These are phyloP conservation scores for Rhipidocladum racemiflorum DNA, from an alignment of 176 grass and related monocot species.

Conservation along the genomic window DNA sequence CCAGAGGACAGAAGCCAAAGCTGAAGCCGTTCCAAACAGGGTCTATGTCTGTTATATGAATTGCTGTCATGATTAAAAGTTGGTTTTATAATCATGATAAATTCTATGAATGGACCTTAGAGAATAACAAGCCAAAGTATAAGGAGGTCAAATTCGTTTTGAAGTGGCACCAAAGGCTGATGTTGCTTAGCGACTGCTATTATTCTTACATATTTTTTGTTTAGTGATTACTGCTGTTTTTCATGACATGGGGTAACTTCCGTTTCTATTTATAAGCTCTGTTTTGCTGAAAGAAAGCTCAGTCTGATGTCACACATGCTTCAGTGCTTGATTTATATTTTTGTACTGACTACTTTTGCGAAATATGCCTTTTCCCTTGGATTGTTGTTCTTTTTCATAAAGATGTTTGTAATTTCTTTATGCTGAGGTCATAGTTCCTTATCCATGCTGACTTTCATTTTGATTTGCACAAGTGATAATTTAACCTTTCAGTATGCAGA, in stretches of 20 bases:
- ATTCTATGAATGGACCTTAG: background rate
- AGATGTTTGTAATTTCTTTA: background rate
- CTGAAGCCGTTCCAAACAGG: too few relatives aligned
- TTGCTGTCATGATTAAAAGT: background rate
- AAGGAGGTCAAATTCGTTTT: background rate
- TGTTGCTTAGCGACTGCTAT: background rate
- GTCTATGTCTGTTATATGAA: background rate
- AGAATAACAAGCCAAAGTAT: background rate
- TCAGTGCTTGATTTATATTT: background rate
- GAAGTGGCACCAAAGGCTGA: background rate
- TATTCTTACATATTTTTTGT: background rate
- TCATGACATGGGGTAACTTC: background rate
- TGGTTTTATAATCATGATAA: background rate
- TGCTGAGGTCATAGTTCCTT: background rate
- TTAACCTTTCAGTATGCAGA: constrained; percentile 78
- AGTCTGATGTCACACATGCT: background rate
- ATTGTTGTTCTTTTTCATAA: background rate
- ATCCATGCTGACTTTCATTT: background rate
- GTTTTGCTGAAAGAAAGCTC: background rate
- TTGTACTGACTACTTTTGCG: constrained; percentile 10
- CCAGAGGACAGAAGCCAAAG: too few relatives aligned
- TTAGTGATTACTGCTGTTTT: background rate
- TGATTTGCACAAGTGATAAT: constrained; percentile 44
- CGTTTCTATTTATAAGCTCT: constrained; percentile 14
- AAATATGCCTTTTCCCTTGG: background rate